Base-by-base conservation (phyloP, 176 grass and related monocot species). In the Areca catechu region DNA sequence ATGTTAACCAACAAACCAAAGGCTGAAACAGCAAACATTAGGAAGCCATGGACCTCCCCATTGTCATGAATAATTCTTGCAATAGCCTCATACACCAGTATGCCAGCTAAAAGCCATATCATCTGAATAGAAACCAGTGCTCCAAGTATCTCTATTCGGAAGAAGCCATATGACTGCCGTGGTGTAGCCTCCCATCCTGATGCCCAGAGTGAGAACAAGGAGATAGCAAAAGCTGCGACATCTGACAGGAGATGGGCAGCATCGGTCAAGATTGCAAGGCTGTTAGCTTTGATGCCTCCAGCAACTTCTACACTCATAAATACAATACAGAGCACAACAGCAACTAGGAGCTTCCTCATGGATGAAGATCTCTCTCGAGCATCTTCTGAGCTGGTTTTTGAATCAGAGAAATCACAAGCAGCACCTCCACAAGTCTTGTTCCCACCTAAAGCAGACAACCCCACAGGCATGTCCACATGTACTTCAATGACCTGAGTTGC, bases 161-260 rank as follows among this genome's bases (percentile, higher is more conserved):
- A 98, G 48, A 98, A 98, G 24, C 94, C 94, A 80, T 93, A 98
- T 34, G 94, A 89, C 57, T 89, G 88, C 37, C 62, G 81, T 2
- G 94, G 88, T 28, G 72, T 98, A n/a, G 93, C 93, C 77, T 97
- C 93, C 93, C 93, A 98, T 57, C 94, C 94, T 54, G 88, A 71
- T 17, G 88, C 94, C 88, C 94, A 98, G 34, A 98, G 75, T 60
- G 94, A 93, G 72, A 98, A 93, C 12, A 98, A 22, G 48, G 94
- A 98, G 25, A 98, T 98, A 54, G 87, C 87, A 77, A 98, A 98
- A 34, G 88, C 94, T 49, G 88, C 88, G 28, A 92, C 84, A 73
- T 93, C 88, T 5, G 94, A 99, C n/a, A 98, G 93, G 48, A 98
- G 83, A 74, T 98, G 93, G 17, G 93, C 93, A 51, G 93, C 93